Evolutionary conservation across 371 early-diverging fungal genomes (phyloP), one percentile per base, ranked within the genome.

Genomic region (Syncephalastrum monosporum): DNA sequence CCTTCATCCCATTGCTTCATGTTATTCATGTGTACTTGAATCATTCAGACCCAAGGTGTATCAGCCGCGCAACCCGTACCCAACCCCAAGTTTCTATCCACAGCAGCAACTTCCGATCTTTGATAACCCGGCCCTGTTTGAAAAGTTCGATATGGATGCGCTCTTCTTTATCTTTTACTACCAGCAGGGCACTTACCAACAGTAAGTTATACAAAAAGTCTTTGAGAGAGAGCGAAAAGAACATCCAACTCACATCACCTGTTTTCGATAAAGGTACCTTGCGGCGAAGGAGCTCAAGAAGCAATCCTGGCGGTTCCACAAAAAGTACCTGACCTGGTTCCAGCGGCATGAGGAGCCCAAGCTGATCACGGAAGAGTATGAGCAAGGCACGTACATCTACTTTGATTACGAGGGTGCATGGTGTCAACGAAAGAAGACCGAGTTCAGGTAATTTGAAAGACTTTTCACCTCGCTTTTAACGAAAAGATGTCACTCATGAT

Each of bases 131-230:
- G 82, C 80, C 17, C 75, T 92, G 57, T 95, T 89, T 64, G 90
- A 97, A 58, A 94, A 91, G 65, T 89, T 99, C 60, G 97, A 97
- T 53, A 83, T 93, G 63, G 99, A 99, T 70, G 95, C 98, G 23
- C 82, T 99, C 45, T 99, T 99, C 72, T 99, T 92, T 74, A 95
- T 98, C 59, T 99, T 99, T 75, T 99, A 99, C 76, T 96, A 92
- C 74, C 95, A 92, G 69, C 94, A 91, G 69, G 96, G 96, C 60
- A 96, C 98, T 15, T 90, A 92, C 61, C 94, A 95, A 60, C 99
- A 99, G 91, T 96, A 86, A 60, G 88, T 78, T 5, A 3, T 23
- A 5, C 8, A 33, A 8, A 33, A 33, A 3, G 7, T 6, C 3
- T 6, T 2, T 0, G 38, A 8, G 1, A 44, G 42, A 33, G 27